Evolutionary conservation across 257 asterid species (phyloP), one percentile per base, ranked within the genome.

Genomic region (Ehretia macrophylla): DNA sequence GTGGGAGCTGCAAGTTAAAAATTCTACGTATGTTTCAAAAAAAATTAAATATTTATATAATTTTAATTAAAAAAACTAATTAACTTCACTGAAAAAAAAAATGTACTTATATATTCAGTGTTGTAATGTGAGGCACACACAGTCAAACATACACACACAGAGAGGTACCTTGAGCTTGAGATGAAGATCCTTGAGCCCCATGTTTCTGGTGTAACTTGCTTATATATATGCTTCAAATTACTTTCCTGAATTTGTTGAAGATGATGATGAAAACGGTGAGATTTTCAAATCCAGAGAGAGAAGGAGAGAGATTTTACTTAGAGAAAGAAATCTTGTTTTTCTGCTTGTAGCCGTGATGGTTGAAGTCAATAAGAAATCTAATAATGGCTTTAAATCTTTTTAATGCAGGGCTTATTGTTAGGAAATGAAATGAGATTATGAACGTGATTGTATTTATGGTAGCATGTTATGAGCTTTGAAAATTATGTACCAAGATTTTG

Each of bases 161-260:
- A 37, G 56, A 59, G 48, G 40, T 72, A 75, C 90, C 90, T 83
- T 80, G 74, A 72, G 61, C 73, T 68, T 80, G 21, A 75, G 80
- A 62, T 53, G 79, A 66, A 80, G 66, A 64, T 73, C 63, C 75
- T 70, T 80, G 65, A 83, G 66, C 1, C 76, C 75, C 90, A 79
- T 74, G 59, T 12, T 68, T 32, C 51, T 64, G 19, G 6, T 53
- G 63, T 9, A 17, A 49, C 5, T 32, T 48, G 0, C 1, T 4
- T 38, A 20, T 35, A 4, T 38, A 20, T 35, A 4, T 16, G n/a
- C 49, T 39, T 13, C 54, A 20, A 55, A n/a, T 35, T 35, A 21
- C 10, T 40, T 32, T 10, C 4, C 20, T 35, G 61, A 2, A 14
- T 19, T 59, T 45, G 61, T 14, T 32, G 27, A 14, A 16, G 19